These are phyloP conservation scores for Umbelopsis sp. DNA, from an alignment of 192 early-diverging fungal genomes.

Conservation along the genomic window DNA sequence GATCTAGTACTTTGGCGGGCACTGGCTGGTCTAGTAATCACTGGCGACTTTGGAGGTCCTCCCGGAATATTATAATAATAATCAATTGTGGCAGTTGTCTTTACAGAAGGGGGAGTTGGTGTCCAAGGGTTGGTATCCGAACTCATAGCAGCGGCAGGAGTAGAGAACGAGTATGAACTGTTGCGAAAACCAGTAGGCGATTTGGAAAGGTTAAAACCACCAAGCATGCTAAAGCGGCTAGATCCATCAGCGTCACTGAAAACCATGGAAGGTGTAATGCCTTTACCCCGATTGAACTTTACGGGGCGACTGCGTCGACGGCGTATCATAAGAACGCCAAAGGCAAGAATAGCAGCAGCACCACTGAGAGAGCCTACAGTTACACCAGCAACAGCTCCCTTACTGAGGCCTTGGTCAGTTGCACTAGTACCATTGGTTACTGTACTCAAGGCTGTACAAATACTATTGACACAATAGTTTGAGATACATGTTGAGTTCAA, in stretches of 20 bases:
- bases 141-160: conserved; percentile 20
- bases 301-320: neutral
- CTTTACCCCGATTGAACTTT: conserved; percentile 28
- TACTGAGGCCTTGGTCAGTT: neutral
- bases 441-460: neutral
- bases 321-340: neutral
- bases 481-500: conserved; percentile 1
- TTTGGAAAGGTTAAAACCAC: neutral
- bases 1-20: conserved; percentile 10
- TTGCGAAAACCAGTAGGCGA: neutral
- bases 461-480: neutral
- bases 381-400: neutral
- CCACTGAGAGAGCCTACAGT: neutral
- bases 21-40: neutral
- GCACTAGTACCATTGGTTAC: neutral
- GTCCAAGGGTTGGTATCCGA: neutral
- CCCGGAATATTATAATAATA: conserved; percentile 20
- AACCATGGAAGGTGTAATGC: conserved; percentile 28
- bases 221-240: conserved; percentile 3
- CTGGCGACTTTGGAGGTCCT: neutral
- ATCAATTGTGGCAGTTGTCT: conserved; percentile 24
- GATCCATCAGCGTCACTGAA: conserved; percentile 1
- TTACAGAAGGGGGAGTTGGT: conserved; percentile 19
- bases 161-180: conserved; percentile 20
- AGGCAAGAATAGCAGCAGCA: neutral